Percentiles rank a stretch among this genome's conserved stretches.
phyloP scores from a whole-genome alignment of 306 rosid genomes.

The Fragaria iinumae region DNA sequence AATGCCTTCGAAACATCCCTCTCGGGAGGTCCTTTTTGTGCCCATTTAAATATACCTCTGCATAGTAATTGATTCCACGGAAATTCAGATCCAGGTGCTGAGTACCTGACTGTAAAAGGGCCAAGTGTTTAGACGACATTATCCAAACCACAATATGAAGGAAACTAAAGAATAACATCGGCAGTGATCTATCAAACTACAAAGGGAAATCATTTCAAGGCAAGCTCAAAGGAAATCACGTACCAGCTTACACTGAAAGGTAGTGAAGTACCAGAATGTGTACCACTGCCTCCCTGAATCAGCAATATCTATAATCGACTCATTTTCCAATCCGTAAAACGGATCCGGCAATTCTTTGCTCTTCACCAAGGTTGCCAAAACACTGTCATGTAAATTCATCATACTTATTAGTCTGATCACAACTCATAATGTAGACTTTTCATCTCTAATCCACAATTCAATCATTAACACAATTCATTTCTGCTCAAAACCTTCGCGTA shows the following conservation, averaged over 20 bases:
- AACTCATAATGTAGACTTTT: background rate
- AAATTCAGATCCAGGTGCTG: slow-evolving; percentile 82
- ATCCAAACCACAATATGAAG: slow-evolving; percentile 8
- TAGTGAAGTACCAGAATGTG: slow-evolving; percentile 90
- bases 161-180: background rate
- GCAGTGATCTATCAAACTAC: background rate
- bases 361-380: slow-evolving; percentile 78
- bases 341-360: slow-evolving; percentile 86
- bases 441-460: background rate
- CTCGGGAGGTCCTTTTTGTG: slow-evolving; percentile 60
- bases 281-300: slow-evolving; percentile 86
- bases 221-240: background rate
- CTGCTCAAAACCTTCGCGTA: background rate
- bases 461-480: background rate
- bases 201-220: background rate
- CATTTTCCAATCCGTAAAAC: slow-evolving; percentile 74
- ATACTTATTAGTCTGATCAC: background rate
- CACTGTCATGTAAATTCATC: slow-evolving; percentile 45
- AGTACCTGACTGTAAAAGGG: slow-evolving; percentile 50
- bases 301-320: slow-evolving; percentile 74
- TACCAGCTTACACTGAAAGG: slow-evolving; percentile 73
- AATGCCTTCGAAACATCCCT: slow-evolving; percentile 95
- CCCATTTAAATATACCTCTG: slow-evolving; percentile 82
- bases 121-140: slow-evolving; percentile 22
- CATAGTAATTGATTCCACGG: slow-evolving; percentile 87